These are phyloP conservation scores for Ganoderma sinense DNA, from an alignment of 1,284 basidiomycete genomes.

Conservation along the genomic window DNA sequence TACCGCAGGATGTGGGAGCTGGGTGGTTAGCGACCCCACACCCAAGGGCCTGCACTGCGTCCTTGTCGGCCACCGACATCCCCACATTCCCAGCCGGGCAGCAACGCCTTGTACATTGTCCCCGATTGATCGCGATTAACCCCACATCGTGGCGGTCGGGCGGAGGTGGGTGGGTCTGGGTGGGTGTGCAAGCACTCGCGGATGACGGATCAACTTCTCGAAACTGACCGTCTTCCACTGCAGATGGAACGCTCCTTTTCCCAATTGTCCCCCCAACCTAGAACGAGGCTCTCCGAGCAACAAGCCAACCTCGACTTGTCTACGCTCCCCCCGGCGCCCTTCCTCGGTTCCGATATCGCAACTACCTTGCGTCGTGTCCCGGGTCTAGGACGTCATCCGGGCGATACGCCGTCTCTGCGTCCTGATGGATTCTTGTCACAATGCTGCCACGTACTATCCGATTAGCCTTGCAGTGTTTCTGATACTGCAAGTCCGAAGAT, in stretches of 20 bases:
- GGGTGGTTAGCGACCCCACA: neutral
- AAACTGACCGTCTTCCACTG: too few species aligned
- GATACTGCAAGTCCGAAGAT: neutral
- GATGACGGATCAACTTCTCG: neutral
- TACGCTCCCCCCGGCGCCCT: neutral
- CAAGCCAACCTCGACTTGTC: neutral
- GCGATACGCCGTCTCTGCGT: neutral
- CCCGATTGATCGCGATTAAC: constrained; percentile 1
- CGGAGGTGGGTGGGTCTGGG: too few species aligned
- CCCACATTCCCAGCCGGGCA: neutral
- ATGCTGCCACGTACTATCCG: neutral
- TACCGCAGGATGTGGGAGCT: neutral
- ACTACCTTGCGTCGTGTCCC: neutral
- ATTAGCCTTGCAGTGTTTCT: neutral
- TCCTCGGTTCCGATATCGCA: neutral
- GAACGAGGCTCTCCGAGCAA: neutral
- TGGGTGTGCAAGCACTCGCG: neutral
- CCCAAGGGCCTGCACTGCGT: neutral
- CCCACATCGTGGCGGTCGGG: neutral
- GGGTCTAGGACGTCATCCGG: neutral
- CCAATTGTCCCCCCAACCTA: neutral
- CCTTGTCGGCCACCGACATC: neutral
- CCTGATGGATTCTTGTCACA: neutral
- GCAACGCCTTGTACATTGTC: neutral
- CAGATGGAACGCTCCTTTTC: neutral